Evolutionary conservation across 1,139 yeast species (phyloP), one percentile per base, ranked within the genome.

Genomic region (Geotrichum candidum): DNA sequence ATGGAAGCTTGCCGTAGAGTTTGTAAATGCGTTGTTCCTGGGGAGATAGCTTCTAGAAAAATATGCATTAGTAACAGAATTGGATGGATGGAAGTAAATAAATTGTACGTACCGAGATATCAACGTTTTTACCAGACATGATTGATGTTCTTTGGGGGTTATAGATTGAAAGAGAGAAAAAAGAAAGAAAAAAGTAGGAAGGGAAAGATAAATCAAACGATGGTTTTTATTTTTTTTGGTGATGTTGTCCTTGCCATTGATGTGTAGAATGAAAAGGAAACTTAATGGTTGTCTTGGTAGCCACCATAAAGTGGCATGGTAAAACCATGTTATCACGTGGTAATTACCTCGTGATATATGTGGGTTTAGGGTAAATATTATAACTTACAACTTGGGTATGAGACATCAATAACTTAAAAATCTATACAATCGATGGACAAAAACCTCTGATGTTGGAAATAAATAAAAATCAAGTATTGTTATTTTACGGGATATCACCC

Each of bases 1-100:
- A 83, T 53, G 99, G 99, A 62, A 94, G 78, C 72, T 87, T 89
- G 48, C 97, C 98, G 73, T 92, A 92, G 79, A 91, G 78, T 70
- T 84, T 87, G 77, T 86, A 87, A 46, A 92, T 68, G 53, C 76
- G 69, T 62, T 74, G 77, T 63, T 77, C 78, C 60, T 74, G 78
- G 38, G 75, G 74, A 25, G 71, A 60, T 54, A 68, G 65, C 51
- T 56, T 56, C 59, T 56, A 35, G 13, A 56, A 3, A n/a, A 25
- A 31, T 9, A 18, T 23, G 29, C 3, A 11, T 23, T 18, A 53
- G 33, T 50, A 31, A 48, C 23, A 15, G 18, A 48, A 48, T 35
- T 18, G 18, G 45, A 13, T 6, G 10, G 45, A 11, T 35, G 3
- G 10, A 11, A 10, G 13, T 6, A 11, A 11, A 35, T 4, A 10